Percentiles rank a stretch among this genome's conserved stretches.
Evolutionary conservation across 352 stramenopile species (phyloP).

Genomic region (Pythium brachiatum): DNA sequence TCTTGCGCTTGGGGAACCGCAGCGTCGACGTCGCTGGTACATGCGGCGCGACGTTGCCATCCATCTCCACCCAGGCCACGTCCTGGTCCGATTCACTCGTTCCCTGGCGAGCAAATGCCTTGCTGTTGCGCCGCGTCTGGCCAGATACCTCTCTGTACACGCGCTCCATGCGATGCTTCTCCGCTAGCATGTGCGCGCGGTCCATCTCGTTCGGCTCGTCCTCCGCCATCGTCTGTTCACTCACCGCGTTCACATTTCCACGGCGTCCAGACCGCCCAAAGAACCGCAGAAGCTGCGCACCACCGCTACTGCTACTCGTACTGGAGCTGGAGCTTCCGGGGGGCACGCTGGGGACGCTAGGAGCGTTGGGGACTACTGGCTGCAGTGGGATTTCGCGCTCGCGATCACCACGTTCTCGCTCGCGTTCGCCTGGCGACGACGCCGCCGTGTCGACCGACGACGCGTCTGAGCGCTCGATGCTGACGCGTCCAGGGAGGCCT

Average conservation of each 20-base stretch:
- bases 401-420: conserved; percentile 2
- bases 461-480: conserved; percentile 8
- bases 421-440: conserved; percentile 2
- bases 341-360: not conserved
- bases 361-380: not conserved
- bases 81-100: conserved; percentile 21
- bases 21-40: conserved; percentile 23
- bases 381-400: not conserved
- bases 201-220: conserved; percentile 12
- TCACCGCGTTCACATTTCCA: not conserved
- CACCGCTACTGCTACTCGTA: conserved; percentile 6
- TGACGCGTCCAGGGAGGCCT: not conserved
- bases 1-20: conserved; percentile 19
- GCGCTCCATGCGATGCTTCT: conserved; percentile 50
- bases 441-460: conserved; percentile 5
- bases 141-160: conserved; percentile 50
- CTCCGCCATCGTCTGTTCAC: not conserved
- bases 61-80: conserved; percentile 25
- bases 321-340: not conserved
- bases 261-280: conserved; percentile 14
- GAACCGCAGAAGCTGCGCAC: conserved; percentile 28
- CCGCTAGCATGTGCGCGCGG: conserved; percentile 6
- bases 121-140: conserved; percentile 29
- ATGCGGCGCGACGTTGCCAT: conserved; percentile 20
- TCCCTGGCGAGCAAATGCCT: conserved; percentile 13